Percentiles rank a stretch among this genome's conserved stretches.
These are phyloP conservation scores for Chrysanthemum seticuspe DNA, from an alignment of 129 eudicot species.

Conservation along the genomic window DNA sequence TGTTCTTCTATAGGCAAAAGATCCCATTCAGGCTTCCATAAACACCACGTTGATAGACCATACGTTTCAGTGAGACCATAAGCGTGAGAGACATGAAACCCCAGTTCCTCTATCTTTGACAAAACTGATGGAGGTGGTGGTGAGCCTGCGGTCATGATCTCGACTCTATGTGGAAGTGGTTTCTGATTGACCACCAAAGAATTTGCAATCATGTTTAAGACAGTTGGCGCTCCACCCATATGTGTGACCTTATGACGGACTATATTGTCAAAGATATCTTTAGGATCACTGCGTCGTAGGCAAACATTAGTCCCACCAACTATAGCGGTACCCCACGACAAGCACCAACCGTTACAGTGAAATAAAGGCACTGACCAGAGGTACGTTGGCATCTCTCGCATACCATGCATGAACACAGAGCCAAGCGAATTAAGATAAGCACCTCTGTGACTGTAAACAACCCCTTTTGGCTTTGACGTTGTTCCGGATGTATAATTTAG, in stretches of 20 bases:
- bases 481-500: constrained; percentile 16
- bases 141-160: constrained; percentile 18
- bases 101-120: constrained; percentile 4
- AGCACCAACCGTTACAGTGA: constrained; percentile 14
- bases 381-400: constrained; percentile 15
- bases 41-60: background rate
- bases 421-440: background rate
- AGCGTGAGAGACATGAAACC: constrained; percentile 13
- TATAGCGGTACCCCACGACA: background rate
- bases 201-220: constrained; percentile 11
- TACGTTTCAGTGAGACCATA: constrained; percentile 12
- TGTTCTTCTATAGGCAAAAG: background rate
- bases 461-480: constrained; percentile 15
- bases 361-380: constrained; percentile 17
- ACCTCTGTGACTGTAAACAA: background rate
- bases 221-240: constrained; percentile 19
- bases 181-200: background rate
- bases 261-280: constrained; percentile 5
- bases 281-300: background rate
- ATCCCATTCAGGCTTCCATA: constrained; percentile 21
- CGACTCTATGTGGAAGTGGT: constrained; percentile 13
- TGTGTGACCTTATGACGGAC: constrained; percentile 9
- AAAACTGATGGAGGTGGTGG: constrained; percentile 10
- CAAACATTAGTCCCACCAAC: constrained; percentile 15
- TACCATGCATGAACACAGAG: background rate